These are phyloP conservation scores for Punctularia strigosozonata DNA, from an alignment of 768 basidiomycete species.

Conservation along the genomic window DNA sequence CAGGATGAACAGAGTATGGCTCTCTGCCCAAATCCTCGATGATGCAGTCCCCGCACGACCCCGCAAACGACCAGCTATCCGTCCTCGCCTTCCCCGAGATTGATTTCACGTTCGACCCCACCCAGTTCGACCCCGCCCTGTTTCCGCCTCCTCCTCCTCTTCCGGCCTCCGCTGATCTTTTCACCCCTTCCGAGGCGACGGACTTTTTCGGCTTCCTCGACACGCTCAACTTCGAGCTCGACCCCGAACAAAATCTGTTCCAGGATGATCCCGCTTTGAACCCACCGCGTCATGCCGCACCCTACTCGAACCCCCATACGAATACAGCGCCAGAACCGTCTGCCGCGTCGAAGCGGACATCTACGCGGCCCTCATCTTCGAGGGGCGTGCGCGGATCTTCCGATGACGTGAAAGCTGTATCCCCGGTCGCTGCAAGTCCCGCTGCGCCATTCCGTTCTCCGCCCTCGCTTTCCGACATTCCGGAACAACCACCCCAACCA, in stretches of 20 bases:
- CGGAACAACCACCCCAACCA: slow-evolving; percentile 4
- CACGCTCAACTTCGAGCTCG: slow-evolving; percentile 62
- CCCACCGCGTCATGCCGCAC: no score
- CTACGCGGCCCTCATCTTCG: background rate
- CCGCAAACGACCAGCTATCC: slow-evolving; percentile 18
- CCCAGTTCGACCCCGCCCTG: slow-evolving; percentile 30
- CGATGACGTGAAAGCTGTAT: background rate
- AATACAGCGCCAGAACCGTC: slow-evolving; percentile 31
- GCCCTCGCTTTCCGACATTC: slow-evolving; percentile 7
- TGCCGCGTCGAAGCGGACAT: background rate
- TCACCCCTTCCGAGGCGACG: slow-evolving; percentile 67
- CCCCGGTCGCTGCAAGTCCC: background rate
- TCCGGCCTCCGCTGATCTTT: slow-evolving; percentile 65
- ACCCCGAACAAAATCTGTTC: slow-evolving; percentile 17
- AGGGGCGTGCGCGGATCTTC: background rate
- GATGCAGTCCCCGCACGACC: slow-evolving; percentile 8
- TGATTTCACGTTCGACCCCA: slow-evolving; percentile 59
- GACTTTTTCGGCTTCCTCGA: slow-evolving; percentile 77
- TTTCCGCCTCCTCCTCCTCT: slow-evolving; percentile 53
- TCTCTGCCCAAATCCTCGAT: no score
- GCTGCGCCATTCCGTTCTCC: slow-evolving; percentile 8
- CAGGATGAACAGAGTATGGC: no score
- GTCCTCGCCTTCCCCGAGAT: slow-evolving; percentile 58
- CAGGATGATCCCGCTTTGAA: background rate
- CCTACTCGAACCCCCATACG: slow-evolving; percentile 38